These are phyloP conservation scores for Abelmoschus esculentus DNA, from an alignment of 345 rosid genomes.

Conservation along the genomic window DNA sequence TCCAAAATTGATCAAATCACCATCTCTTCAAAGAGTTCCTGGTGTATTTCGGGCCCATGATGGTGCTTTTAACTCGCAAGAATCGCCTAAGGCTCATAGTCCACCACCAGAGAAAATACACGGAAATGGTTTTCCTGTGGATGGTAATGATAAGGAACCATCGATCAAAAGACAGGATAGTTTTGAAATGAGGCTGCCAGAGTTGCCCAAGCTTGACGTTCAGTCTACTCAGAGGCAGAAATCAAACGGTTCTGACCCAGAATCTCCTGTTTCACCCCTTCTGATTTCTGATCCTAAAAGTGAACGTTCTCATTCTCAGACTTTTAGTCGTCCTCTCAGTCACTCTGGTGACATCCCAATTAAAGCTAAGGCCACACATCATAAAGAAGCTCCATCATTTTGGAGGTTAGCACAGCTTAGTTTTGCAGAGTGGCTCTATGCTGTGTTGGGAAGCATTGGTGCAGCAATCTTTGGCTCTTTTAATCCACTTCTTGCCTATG, in stretches of 20 bases:
- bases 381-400: slow-evolving; percentile 69
- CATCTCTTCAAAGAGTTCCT: slow-evolving; percentile 87
- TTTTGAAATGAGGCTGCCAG: slow-evolving; percentile 91
- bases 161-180: slow-evolving; percentile 94
- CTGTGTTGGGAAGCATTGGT: slow-evolving; percentile 93
- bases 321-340: slow-evolving; percentile 89
- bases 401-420: slow-evolving; percentile 94
- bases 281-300: slow-evolving; percentile 88
- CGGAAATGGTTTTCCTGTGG: slow-evolving; percentile 59
- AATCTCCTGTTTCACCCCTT: slow-evolving; percentile 97
- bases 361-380: slow-evolving; percentile 38
- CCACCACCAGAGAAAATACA: slow-evolving; percentile 72
- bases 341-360: slow-evolving; percentile 63
- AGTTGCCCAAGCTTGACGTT: slow-evolving; percentile 86
- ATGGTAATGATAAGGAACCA: slow-evolving; percentile 71
- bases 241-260: slow-evolving; percentile 88
- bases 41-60: slow-evolving; percentile 50
- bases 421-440: slow-evolving; percentile 96
- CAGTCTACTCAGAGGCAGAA: slow-evolving; percentile 52
- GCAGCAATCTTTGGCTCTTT: slow-evolving; percentile 98
- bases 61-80: slow-evolving; percentile 47
- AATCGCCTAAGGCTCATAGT: slow-evolving; percentile 60
- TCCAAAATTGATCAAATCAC: slow-evolving; percentile 82
- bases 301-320: slow-evolving; percentile 96
- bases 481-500: slow-evolving; percentile 95